Conservation (phyloP, 352 stramenopile species). For the Phytophthora boehmeriae region DNA sequence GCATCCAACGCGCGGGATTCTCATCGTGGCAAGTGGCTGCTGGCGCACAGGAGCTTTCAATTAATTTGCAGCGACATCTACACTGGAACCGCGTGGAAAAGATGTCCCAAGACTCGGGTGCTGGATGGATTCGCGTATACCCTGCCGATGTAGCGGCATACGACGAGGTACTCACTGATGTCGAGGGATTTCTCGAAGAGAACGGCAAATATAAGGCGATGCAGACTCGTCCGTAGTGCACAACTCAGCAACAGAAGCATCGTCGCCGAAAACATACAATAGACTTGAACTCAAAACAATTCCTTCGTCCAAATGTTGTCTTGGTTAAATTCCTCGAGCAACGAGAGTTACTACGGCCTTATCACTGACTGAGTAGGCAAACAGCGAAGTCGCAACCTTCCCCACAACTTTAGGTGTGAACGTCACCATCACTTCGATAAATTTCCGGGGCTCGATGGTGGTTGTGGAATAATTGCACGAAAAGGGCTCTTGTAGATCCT, state of each 20-base stretch:
- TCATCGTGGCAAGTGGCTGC: constrained; percentile 86
- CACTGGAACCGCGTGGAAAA: constrained; percentile 90
- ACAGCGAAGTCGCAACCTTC: constrained; percentile 83
- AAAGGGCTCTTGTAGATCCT: constrained; percentile 79
- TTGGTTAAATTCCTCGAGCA: constrained; percentile 60
- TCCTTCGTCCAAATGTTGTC: constrained; percentile 3
- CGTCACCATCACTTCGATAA: constrained; percentile 81
- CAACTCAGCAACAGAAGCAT: constrained; percentile 8
- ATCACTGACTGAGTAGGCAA: constrained; percentile 78
- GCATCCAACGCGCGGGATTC: constrained; percentile 85
- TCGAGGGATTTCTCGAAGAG: constrained; percentile 72
- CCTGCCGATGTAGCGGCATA: constrained; percentile 77
- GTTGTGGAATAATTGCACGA: constrained; percentile 76
- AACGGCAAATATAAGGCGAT: constrained; percentile 45
- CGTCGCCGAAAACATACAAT: constrained; percentile 27
- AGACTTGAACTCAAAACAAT: constrained; percentile 18
- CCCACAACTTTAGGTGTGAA: constrained; percentile 81
- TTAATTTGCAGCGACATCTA: constrained; percentile 87
- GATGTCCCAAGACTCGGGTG: constrained; percentile 86
- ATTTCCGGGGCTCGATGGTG: constrained; percentile 83
- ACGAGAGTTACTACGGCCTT: constrained; percentile 85
- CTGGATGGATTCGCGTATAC: constrained; percentile 88
- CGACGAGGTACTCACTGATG: constrained; percentile 73
- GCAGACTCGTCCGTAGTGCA: constrained; percentile 29
- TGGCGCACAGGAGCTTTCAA: constrained; percentile 86